Evolutionary conservation across 495 filamentous ascomycete species (phyloP), one percentile per base, ranked within the genome.

Genomic region (Podospora conica): DNA sequence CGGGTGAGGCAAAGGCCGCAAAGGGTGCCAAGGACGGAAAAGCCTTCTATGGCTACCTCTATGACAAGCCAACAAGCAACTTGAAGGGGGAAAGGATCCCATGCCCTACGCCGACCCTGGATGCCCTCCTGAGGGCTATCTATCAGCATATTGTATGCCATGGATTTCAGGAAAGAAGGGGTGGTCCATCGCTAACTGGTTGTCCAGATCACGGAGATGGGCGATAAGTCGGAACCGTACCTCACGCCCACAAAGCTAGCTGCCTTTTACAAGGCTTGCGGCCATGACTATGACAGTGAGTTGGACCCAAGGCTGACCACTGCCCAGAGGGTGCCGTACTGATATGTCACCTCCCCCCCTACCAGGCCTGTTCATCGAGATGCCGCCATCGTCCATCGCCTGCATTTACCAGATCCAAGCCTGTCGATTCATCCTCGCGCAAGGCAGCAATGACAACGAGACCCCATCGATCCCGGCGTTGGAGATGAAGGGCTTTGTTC

Each of bases 361-460:
- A 5, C 29, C 66, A 81, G 74, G 83, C 10, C 81, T 98, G 53
- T 98, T 98, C 73, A 81, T 95, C 57, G 83, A 89, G 9, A 92
- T 90, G n/a, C 87, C 89, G 31, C 74, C 85, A 23, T 76, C 85
- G 22, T 87, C 88, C 40, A 85, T 98, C 25, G 93, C 93, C 24
- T 94, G 90, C 72, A 96, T 98, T 62, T 98, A 96, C 79, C 90
- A 91, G 71, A 91, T 89, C 3, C 80, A 96, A 29, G 96, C 93
- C 58, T 97, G 95, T 76, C 90, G 92, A 66, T 90, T 95, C 73
- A 86, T 85, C 29, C 83, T 93, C 12, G 70, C 79, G 15, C 88
- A 90, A 0, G 85, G 86, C 21, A 77, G 81, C 12, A 85, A 93
- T 68, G 87, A 90, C 56, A 96, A 89, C 71, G 82, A 84, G 2